phyloP scores from a whole-genome alignment of 768 basidiomycete genomes.

The Lactifluus subvellereus region DNA sequence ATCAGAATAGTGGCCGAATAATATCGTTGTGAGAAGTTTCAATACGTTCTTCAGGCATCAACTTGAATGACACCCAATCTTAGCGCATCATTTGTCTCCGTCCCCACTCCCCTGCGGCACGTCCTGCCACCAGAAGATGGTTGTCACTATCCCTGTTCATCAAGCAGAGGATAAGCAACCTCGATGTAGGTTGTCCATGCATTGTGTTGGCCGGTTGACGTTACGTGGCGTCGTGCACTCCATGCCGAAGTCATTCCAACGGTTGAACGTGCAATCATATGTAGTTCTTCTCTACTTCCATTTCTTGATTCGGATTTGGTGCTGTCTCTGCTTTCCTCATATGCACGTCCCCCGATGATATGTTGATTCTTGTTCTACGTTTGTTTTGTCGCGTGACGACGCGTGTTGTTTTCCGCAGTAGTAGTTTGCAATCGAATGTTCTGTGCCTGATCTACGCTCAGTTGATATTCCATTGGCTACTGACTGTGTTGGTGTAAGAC shows the following conservation, averaged over 20 bases:
- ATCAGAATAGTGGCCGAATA: neutral
- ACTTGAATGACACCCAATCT: neutral
- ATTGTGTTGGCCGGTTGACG: constrained; percentile 8
- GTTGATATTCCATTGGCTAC: too few relatives aligned
- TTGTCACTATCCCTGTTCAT: constrained; percentile 25
- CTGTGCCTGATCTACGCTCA: too few relatives aligned
- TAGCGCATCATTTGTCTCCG: neutral
- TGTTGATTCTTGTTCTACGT: too few relatives aligned
- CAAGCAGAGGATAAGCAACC: constrained; percentile 27
- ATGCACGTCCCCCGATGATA: too few relatives aligned
- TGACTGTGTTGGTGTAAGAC: too few relatives aligned
- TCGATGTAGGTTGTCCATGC: constrained; percentile 21
- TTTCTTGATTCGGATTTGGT: neutral
- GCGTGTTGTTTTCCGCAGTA: too few relatives aligned
- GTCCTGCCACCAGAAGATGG: constrained; percentile 25
- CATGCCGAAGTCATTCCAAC: neutral
- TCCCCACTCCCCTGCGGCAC: constrained; percentile 8
- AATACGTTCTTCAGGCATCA: neutral
- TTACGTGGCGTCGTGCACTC: neutral
- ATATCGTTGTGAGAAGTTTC: neutral
- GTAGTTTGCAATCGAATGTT: too few relatives aligned
- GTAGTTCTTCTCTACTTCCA: neutral
- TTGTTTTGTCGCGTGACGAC: too few relatives aligned
- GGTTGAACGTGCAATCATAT: neutral
- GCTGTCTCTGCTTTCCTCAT: neutral